Percentiles rank a stretch among this genome's conserved stretches.
Evolutionary conservation across 441 rosid genomes (phyloP).

Genomic region (Breynia disticha): DNA sequence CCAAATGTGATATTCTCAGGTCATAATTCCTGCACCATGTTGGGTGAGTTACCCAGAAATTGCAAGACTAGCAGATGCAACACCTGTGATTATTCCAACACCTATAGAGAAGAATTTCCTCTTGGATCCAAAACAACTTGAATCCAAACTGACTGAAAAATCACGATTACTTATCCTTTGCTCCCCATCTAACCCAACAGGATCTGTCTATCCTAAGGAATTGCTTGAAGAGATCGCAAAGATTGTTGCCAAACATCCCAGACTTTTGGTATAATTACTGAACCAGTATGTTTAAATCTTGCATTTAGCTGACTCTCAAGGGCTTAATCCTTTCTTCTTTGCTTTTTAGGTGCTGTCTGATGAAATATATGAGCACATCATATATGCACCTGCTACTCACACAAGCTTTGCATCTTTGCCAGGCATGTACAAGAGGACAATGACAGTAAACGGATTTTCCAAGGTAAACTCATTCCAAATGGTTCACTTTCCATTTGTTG

Average conservation of each 20-base stretch:
- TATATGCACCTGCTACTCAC: conserved; percentile 83
- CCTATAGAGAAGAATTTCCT: conserved; percentile 66
- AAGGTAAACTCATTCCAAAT: conserved; percentile 43
- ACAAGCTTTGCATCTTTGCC: conserved; percentile 95
- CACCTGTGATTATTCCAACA: conserved; percentile 86
- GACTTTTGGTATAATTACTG: conserved; percentile 61
- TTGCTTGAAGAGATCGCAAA: conserved; percentile 84
- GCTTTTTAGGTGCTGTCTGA: conserved; percentile 74
- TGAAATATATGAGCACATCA: conserved; percentile 94
- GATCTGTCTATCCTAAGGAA: conserved; percentile 83
- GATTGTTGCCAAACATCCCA: conserved; percentile 81
- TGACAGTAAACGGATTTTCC: conserved; percentile 92
- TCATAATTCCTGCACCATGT: conserved; percentile 85
- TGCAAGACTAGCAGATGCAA: conserved; percentile 87
- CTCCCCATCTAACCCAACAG: conserved; percentile 96
- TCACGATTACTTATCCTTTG: conserved; percentile 85
- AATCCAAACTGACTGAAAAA: conserved; percentile 61
- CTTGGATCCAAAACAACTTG: conserved; percentile 71
- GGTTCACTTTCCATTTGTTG: no score
- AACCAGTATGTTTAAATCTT: conserved; percentile 8
- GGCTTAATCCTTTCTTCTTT: conserved; percentile 14
- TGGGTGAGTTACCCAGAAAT: conserved; percentile 99
- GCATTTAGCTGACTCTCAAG: not conserved
- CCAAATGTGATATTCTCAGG: conserved; percentile 31
- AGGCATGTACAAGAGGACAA: conserved; percentile 87